These are phyloP conservation scores for Smithsoniella earleae DNA, from an alignment of 163 green algal species.

Conservation along the genomic window DNA sequence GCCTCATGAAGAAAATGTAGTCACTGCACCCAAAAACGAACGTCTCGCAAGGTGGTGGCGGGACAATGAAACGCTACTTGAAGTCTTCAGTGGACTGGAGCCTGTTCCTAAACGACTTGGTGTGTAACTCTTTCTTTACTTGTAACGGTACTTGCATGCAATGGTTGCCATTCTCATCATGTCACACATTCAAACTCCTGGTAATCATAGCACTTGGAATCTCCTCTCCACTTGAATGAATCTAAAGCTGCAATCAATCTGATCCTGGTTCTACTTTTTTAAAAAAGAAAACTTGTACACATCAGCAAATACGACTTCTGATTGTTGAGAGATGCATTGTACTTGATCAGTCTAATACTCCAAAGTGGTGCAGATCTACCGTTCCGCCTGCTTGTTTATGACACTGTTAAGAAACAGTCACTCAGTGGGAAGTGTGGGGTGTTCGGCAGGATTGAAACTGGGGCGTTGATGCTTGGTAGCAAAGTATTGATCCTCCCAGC, in stretches of 20 bases:
- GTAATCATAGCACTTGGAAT: too few species aligned
- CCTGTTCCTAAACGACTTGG: too few species aligned
- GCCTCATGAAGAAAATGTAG: conserved; percentile 74
- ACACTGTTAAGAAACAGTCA: conserved; percentile 52
- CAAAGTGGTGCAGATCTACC: conserved; percentile 47
- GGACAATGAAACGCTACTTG: conserved; percentile 46
- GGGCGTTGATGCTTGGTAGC: conserved; percentile 49
- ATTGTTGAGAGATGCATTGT: neutral
- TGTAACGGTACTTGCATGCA: too few species aligned
- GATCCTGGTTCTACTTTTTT: too few species aligned
- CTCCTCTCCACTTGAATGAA: neutral
- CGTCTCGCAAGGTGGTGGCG: conserved; percentile 44
- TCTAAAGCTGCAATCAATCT: neutral
- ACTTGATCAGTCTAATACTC: too few species aligned
- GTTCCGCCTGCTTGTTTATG: conserved; percentile 68
- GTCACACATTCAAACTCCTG: too few species aligned
- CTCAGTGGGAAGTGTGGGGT: conserved; percentile 40
- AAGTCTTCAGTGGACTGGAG: conserved; percentile 74
- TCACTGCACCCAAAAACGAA: conserved; percentile 37
- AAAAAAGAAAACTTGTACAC: too few species aligned
- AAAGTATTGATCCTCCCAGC: conserved; percentile 65
- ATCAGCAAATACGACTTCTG: too few species aligned
- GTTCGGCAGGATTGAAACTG: conserved; percentile 72
- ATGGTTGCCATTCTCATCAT: too few species aligned
- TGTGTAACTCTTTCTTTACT: too few species aligned